Evolutionary conservation across 345 rosid genomes (phyloP), one percentile per base, ranked within the genome.

Genomic region (Moricandia arvensis): DNA sequence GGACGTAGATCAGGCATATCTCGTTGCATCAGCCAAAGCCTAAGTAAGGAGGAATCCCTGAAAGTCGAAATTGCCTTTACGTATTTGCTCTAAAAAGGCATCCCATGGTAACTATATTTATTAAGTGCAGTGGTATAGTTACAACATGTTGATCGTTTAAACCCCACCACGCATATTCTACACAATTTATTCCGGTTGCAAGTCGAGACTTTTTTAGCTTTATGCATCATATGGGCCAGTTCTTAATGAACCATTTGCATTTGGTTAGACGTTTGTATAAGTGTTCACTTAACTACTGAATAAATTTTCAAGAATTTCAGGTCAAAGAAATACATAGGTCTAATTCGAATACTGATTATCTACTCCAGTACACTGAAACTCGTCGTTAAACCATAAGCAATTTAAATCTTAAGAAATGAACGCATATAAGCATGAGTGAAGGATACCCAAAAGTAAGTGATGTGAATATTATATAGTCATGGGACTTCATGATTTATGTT

Each of bases 401-500:
- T 24, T 24, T 24, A 9, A 54, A 66, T 41, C 27, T n/a, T 43
- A 49, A 4, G 29, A 75, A 49, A 34, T 33, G 53, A 47, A 66
- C 26, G 58, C 27, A 59, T 67, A 29, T 67, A 29, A 68, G 6
- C 16, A 37, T 18, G 49, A 43, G 49, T 13, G 49, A 43, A 37
- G 8, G 37, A 62, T 51, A 45, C 47, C 15, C 15, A 34, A 60
- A 75, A 63, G 61, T 17, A 45, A 49, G 72, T 31, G 71, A 71
- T 65, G 61, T 65, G 72, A 71, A 64, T 64, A 47, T 24, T 54
- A 65, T 43, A 57, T 65, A 51, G 81, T 72, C 76, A 78, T 78
- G 58, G 73, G 76, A 72, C 63, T 72, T 65, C 61, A 78, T 72
- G 69, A 78, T 78, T 78, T 27, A 9, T 71, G 58, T 78, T 77